Evolutionary conservation across 1,284 basidiomycete species (phyloP).

Genomic region (Meira nashicola): DNA sequence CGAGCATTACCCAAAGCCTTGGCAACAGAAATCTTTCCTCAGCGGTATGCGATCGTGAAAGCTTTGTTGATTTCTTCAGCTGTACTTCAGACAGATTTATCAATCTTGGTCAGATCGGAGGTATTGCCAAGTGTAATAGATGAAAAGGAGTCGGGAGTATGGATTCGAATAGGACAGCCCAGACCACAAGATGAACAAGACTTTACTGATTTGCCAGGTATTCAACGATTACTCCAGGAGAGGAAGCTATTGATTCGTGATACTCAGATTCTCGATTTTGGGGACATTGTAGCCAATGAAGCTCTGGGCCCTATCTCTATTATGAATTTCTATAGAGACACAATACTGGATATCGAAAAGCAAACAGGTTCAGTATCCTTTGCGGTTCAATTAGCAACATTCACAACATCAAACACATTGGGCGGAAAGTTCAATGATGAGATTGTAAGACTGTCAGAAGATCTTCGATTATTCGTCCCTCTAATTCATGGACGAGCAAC

Average conservation of each 20-base stretch:
- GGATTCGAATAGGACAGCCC: neutral
- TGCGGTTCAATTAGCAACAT: neutral
- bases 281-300: neutral
- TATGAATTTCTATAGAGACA: neutral
- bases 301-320: neutral
- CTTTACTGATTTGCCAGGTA: neutral
- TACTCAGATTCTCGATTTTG: too few species aligned
- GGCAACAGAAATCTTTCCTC: neutral
- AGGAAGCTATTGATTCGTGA: neutral
- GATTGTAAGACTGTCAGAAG: constrained; percentile 1
- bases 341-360: neutral
- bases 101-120: neutral
- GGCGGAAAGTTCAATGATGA: neutral
- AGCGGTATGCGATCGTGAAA: neutral
- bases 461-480: constrained; percentile 1
- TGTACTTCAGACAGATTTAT: constrained; percentile 1
- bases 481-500: neutral
- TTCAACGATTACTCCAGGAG: neutral
- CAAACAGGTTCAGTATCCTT: neutral
- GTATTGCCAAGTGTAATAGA: neutral
- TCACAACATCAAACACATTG: neutral
- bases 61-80: neutral
- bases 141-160: neutral
- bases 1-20: neutral
- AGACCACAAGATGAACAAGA: neutral